These are phyloP conservation scores for Parafenestella ontariensis DNA, from an alignment of 2,329 filamentous ascomycete genomes.

Conservation along the genomic window DNA sequence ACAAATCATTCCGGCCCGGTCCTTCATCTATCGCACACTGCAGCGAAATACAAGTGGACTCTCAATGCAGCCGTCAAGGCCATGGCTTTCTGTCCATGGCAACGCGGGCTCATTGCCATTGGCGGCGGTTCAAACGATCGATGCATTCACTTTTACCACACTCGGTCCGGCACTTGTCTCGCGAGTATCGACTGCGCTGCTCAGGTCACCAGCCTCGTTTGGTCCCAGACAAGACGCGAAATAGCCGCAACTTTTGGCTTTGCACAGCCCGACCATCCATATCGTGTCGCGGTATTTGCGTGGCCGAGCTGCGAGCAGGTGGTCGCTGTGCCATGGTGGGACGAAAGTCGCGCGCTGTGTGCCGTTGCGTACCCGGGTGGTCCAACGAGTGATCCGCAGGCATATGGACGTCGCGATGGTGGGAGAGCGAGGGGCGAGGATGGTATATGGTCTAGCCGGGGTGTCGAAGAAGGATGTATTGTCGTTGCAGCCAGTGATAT, in stretches of 20 bases:
- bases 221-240: conserved; percentile 84
- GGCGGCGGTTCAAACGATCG: conserved; percentile 94
- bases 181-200: conserved; percentile 92
- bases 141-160: conserved; percentile 95
- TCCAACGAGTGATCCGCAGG: conserved; percentile 47
- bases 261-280: conserved; percentile 85
- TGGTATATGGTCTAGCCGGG: conserved; percentile 63
- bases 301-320: conserved; percentile 93
- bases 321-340: conserved; percentile 83
- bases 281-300: conserved; percentile 88
- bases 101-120: conserved; percentile 83
- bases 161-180: conserved; percentile 79
- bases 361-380: conserved; percentile 84
- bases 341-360: conserved; percentile 80
- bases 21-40: conserved; percentile 59
- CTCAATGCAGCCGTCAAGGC: conserved; percentile 94
- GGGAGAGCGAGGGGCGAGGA: conserved; percentile 56
- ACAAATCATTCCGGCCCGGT: conserved; percentile 42
- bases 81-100: conserved; percentile 96
- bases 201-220: conserved; percentile 91
- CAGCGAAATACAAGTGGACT: conserved; percentile 74
- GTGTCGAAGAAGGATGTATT: conserved; percentile 78
- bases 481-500: conserved; percentile 92
- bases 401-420: conserved; percentile 7
- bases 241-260: conserved; percentile 95